Evolutionary conservation across 495 filamentous ascomycete genomes (phyloP).

Genomic region (Penicillium angulare): DNA sequence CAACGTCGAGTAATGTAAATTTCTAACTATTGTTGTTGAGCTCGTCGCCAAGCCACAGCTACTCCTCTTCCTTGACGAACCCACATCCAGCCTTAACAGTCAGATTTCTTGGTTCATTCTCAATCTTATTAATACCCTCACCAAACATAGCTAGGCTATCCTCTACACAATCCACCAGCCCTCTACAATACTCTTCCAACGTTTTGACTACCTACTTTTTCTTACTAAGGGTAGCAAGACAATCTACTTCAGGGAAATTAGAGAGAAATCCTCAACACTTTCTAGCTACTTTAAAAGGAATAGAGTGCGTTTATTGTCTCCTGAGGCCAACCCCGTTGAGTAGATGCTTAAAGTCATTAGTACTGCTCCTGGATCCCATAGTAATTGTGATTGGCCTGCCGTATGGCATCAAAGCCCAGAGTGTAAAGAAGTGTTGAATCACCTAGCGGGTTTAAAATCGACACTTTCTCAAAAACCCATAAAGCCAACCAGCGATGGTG

Average conservation of each 20-base stretch:
- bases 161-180: constrained; percentile 95
- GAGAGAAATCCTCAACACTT: constrained; percentile 65
- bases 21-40: constrained; percentile 87
- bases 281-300: constrained; percentile 75
- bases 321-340: constrained; percentile 76
- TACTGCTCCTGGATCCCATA: constrained; percentile 73
- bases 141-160: constrained; percentile 81
- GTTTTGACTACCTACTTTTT: constrained; percentile 85
- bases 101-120: constrained; percentile 72
- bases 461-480: constrained; percentile 37
- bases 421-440: constrained; percentile 56
- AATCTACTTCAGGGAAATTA: constrained; percentile 85
- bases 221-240: constrained; percentile 64
- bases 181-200: constrained; percentile 84
- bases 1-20: constrained; percentile 89
- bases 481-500: constrained; percentile 47
- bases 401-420: constrained; percentile 75
- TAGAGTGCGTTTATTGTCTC: constrained; percentile 63
- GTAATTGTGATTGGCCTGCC: constrained; percentile 75
- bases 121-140: constrained; percentile 73
- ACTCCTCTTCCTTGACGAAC: constrained; percentile 88
- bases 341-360: constrained; percentile 92
- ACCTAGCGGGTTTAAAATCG: constrained; percentile 64
- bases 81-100: constrained; percentile 24
- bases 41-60: constrained; percentile 83